Conservation (phyloP, 805 yeast species). For the Zygotorulaspora chibaensis region DNA sequence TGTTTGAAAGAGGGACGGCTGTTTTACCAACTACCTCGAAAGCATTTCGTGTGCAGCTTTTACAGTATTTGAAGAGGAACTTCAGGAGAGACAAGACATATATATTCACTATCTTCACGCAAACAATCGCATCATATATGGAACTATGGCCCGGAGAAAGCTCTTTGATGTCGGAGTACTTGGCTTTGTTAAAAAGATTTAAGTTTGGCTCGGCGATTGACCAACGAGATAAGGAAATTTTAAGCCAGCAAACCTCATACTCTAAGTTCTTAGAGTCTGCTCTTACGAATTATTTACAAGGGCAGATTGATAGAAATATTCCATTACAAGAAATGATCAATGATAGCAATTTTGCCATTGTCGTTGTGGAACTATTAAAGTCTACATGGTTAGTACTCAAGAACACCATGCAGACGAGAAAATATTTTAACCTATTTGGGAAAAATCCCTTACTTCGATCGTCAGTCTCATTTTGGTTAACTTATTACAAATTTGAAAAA, state of each 20-base stretch:
- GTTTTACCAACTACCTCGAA: conserved; percentile 35
- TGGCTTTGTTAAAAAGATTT: conserved; percentile 22
- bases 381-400: conserved; percentile 29
- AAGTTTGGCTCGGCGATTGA: conserved; percentile 20
- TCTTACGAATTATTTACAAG: conserved; percentile 21
- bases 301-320: conserved; percentile 17
- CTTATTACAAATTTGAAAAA: conserved; percentile 52
- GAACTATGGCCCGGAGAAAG: conserved; percentile 20
- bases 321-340: conserved; percentile 37
- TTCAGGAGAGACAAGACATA: conserved; percentile 12
- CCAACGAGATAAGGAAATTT: conserved; percentile 20
- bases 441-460: conserved; percentile 32
- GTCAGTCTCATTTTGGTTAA: conserved; percentile 52
- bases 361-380: conserved; percentile 37
- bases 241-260: conserved; percentile 23
- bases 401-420: conserved; percentile 34
- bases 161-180: conserved; percentile 19
- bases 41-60: conserved; percentile 16
- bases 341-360: conserved; percentile 39
- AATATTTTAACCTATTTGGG: conserved; percentile 28
- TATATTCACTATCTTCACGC: conserved; percentile 13
- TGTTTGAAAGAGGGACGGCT: conserved; percentile 51
- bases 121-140: conserved; percentile 13
- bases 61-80: conserved; percentile 19
- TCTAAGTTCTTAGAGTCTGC: conserved; percentile 25